These are phyloP conservation scores for Lasiosphaeria hispida DNA, from an alignment of 495 filamentous ascomycete species.

Conservation along the genomic window DNA sequence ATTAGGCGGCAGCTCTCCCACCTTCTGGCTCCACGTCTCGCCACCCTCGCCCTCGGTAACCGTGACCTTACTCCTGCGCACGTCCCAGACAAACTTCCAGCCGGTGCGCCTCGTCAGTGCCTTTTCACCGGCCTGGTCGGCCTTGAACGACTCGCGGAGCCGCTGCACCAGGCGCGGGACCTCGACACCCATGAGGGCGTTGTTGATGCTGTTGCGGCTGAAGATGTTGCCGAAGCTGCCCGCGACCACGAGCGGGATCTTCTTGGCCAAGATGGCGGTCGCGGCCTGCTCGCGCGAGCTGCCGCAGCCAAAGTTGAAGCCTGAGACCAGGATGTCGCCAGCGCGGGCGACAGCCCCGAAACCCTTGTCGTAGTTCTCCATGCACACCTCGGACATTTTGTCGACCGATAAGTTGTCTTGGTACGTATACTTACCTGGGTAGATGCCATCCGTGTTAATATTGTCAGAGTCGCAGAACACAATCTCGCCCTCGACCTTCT, in stretches of 20 bases:
- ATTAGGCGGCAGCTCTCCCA: slow-evolving; percentile 81
- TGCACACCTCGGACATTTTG: slow-evolving; percentile 84
- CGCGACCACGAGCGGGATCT: slow-evolving; percentile 79
- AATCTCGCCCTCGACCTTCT: slow-evolving; percentile 63
- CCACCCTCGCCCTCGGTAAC: slow-evolving; percentile 63
- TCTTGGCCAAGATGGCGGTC: slow-evolving; percentile 80
- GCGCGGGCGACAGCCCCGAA: slow-evolving; percentile 60
- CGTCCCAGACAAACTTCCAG: slow-evolving; percentile 87
- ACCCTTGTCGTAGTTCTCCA: slow-evolving; percentile 83
- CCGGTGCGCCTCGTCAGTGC: slow-evolving; percentile 77
- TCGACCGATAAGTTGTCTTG: slow-evolving; percentile 74
- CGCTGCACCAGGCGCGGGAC: slow-evolving; percentile 69
- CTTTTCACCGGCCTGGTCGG: slow-evolving; percentile 48
- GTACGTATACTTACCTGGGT: slow-evolving; percentile 80
- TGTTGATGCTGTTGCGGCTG: slow-evolving; percentile 85
- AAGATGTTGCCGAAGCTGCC: slow-evolving; percentile 93
- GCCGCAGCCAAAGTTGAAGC: slow-evolving; percentile 91
- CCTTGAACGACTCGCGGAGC: slow-evolving; percentile 62
- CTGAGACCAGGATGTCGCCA: slow-evolving; percentile 78
- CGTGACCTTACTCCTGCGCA: slow-evolving; percentile 63
- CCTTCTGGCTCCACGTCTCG: slow-evolving; percentile 70
- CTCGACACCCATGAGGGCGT: slow-evolving; percentile 82
- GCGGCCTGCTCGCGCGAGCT: slow-evolving; percentile 83
- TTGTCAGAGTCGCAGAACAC: slow-evolving; percentile 71
- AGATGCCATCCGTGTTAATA: slow-evolving; percentile 79